Base-by-base conservation (phyloP, 2,329 filamentous ascomycete genomes). In the Chalaropsis ovoidea region DNA sequence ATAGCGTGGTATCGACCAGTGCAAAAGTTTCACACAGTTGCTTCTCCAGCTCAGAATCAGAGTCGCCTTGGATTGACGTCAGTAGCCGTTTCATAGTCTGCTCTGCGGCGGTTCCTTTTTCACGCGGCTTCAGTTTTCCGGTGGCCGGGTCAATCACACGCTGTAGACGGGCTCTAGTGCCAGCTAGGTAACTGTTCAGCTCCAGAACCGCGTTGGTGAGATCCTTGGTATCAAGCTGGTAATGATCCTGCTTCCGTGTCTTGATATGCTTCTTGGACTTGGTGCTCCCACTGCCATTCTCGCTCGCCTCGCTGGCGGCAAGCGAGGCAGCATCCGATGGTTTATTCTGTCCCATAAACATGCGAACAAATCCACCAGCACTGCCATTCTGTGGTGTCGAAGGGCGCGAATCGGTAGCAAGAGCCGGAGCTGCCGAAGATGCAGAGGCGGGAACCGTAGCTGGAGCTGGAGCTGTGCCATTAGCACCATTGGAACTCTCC, bases 1-100 rank as follows among this genome's bases (percentile, higher is more conserved):
- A 97, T 0, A 99, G 81, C 0, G 92, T 93, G 0, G 94, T 99
- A 72, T 99, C 94, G 6, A 97, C 90, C 1, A 96, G 78, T 62
- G 84, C 86, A 43, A 94, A 95, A 1, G 88, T 90, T 45, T 86
- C 81, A 13, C 86, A 82, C 1, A 97, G 80, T 69, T 88, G 86
- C 61, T 84, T 79, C 70, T 89, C 85, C 68, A 90, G 86, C 68
- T 89, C 76, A 61, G 81, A 79, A 31, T 85, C 79, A 0, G 78
- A 77, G 4, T 82, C 80, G 52, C 76, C 75, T 0, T 73, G 72
- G 3, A 79, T 77, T 6, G 79, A 13, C 87, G 76, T 13, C 85
- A 77, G 49, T 13, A 67, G 56, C 41, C 81, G 79, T 69, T 83
- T 84, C 61, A 86, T 77, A 1, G 77, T 77, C 35, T 65, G 62